A percentile compares a stretch with the other conserved stretches of the same genome.
phyloP scores from a whole-genome alignment of 1,284 basidiomycete genomes.

The Wolfiporia cocos region DNA sequence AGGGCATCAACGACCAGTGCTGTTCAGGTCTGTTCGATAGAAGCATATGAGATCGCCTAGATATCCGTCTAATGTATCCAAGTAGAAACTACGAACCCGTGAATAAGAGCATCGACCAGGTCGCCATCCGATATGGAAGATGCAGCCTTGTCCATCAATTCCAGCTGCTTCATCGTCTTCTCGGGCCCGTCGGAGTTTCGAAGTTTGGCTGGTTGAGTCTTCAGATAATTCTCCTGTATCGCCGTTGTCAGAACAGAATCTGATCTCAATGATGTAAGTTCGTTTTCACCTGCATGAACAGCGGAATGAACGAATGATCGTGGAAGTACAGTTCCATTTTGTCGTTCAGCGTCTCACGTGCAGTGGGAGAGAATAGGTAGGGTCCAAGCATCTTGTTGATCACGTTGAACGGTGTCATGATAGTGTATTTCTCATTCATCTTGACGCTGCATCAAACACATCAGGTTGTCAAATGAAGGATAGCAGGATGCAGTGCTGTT shows the following conservation, averaged over 20 bases:
- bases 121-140: constrained; percentile 94
- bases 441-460: constrained; percentile 50
- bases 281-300: constrained; percentile 81
- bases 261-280: too few species aligned
- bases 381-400: constrained; percentile 84
- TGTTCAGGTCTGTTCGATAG: constrained; percentile 68
- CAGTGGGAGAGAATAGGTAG: constrained; percentile 81
- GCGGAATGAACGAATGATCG: constrained; percentile 88
- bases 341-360: constrained; percentile 78
- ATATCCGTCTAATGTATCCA: not conserved
- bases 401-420: constrained; percentile 89
- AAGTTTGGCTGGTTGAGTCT: constrained; percentile 66
- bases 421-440: constrained; percentile 88
- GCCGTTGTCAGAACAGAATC: not conserved
- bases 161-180: constrained; percentile 64
- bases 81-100: constrained; percentile 50
- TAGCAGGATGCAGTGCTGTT: too few species aligned
- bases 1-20: constrained; percentile 93
- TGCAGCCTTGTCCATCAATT: constrained; percentile 84
- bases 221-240: constrained; percentile 89
- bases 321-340: constrained; percentile 98
- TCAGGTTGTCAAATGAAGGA: constrained; percentile 2
- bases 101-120: constrained; percentile 91
- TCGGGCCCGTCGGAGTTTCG: constrained; percentile 58
- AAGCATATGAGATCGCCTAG: not conserved